Evolutionary conservation across 805 yeast species (phyloP), one percentile per base, ranked within the genome.

Genomic region (Yamadazyma nakazawae): DNA sequence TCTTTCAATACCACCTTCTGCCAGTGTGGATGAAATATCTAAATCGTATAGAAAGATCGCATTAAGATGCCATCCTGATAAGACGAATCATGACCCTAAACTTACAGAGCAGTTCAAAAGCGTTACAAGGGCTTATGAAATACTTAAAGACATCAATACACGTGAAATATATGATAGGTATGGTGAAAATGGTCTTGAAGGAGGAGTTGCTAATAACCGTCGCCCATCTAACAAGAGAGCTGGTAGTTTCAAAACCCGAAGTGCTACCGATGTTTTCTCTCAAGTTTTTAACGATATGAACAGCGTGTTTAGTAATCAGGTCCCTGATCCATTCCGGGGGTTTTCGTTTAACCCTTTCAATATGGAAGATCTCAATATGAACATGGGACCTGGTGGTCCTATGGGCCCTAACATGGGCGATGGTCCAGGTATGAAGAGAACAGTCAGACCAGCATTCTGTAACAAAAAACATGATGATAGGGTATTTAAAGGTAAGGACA

Each of bases 51-150:
- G 66, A 45, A 65, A 61, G 43, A 58, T 61, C 45, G 79, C 82
- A 2, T 57, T 78, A 41, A 69, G 69, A 55, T 78, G 73, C 57
- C 91, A 84, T 58, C 91, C 91, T 0, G 91, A 84, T 58, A 79
- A 80, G 54, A 79, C 79, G 17, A 68, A 70, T 47, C 77, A 72
- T 51, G 63, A 78, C 14, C 78, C 76, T 6, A 73, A 66, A 25
- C 68, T 78, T 34, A 78, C 80, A 3, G 75, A 72, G 48, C 67
- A 64, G 50, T 87, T 85, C 65, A 82, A 82, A 63, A 79, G 76
- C 44, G 72, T 85, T 35, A 79, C 84, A 2, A 72, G 75, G 40
- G 91, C 92, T 0, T 87, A 87, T 60, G 85, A 84, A 51, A 68
- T 80, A 5, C 66, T 87, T 30, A 67, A 73, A 32, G 80, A 83